phyloP scores from a whole-genome alignment of 352 stramenopile species.

The Globisporangium perplexum region DNA sequence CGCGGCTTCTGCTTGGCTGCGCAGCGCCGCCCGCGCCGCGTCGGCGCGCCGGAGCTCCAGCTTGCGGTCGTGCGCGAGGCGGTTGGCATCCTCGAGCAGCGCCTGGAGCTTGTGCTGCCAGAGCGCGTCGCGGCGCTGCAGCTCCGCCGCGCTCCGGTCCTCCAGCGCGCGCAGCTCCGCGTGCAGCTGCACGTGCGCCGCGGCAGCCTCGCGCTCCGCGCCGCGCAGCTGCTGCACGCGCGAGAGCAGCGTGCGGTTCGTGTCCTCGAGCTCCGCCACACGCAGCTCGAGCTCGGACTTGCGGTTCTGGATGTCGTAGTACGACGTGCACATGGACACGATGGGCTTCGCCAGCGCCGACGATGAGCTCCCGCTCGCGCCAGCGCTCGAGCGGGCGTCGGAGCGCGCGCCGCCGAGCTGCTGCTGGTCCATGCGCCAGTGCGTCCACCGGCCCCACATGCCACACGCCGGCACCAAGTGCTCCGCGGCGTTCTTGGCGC shows the following conservation, averaged over 20 bases:
- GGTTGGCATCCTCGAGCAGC: conserved; percentile 50
- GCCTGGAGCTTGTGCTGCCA: conserved; percentile 45
- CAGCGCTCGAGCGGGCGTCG: neutral
- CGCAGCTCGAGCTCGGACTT: conserved; percentile 47
- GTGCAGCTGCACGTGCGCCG: conserved; percentile 30
- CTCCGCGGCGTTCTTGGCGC: conserved; percentile 75
- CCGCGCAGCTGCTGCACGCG: conserved; percentile 18
- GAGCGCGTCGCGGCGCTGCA: conserved; percentile 25
- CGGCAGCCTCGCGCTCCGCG: conserved; percentile 16
- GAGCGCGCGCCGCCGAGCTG: conserved; percentile 36
- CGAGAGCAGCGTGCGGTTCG: conserved; percentile 21
- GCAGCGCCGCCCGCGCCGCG: conserved; percentile 8
- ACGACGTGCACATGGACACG: conserved; percentile 78
- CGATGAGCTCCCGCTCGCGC: conserved; percentile 8
- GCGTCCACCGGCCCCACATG: conserved; percentile 83
- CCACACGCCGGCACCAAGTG: conserved; percentile 75
- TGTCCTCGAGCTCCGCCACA: conserved; percentile 24
- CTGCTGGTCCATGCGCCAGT: conserved; percentile 82
- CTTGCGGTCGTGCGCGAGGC: conserved; percentile 43
- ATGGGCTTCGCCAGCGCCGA: conserved; percentile 23
- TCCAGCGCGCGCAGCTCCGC: conserved; percentile 39
- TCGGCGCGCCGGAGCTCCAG: conserved; percentile 29
- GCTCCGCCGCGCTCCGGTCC: conserved; percentile 38
- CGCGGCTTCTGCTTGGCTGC: conserved; percentile 11
- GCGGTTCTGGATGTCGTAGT: conserved; percentile 76